These are phyloP conservation scores for Racocetra persica DNA, from an alignment of 371 early-diverging fungal species.

Conservation along the genomic window DNA sequence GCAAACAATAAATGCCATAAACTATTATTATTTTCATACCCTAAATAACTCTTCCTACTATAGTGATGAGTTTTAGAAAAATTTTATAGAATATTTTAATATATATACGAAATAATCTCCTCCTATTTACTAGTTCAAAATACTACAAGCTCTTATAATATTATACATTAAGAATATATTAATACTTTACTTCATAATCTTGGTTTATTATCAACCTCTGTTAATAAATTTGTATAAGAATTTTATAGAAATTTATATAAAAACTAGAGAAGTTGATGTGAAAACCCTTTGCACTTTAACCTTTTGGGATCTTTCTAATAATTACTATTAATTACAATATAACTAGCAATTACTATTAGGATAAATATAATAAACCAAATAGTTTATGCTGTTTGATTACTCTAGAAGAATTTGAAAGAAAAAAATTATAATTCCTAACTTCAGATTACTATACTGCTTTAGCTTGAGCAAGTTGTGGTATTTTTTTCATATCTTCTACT, in stretches of 20 bases:
- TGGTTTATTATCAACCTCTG: neutral
- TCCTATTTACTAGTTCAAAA: neutral
- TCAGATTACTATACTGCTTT: neutral
- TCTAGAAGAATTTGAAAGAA: neutral
- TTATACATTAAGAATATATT: constrained; percentile 1
- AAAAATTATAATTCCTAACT: too few species aligned
- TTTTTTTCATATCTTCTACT: constrained; percentile 19
- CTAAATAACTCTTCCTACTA: neutral
- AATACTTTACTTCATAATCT: constrained; percentile 1
- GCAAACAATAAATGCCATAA: neutral
- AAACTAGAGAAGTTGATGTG: neutral
- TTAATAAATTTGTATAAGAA: constrained; percentile 12
- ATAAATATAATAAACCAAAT: neutral
- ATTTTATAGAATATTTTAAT: neutral
- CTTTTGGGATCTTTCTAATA: constrained; percentile 15
- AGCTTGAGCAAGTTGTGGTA: neutral
- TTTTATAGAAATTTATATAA: constrained; percentile 6
- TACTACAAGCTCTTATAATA: neutral
- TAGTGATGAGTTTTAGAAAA: neutral
- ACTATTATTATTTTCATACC: constrained; percentile 23
- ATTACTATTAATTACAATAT: constrained; percentile 30
- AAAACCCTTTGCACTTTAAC: neutral
- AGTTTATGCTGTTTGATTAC: constrained; percentile 11
- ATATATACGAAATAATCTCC: neutral
- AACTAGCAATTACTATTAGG: constrained; percentile 26